phyloP scores from a whole-genome alignment of 768 basidiomycete genomes.

The Scleroderma citrinum region DNA sequence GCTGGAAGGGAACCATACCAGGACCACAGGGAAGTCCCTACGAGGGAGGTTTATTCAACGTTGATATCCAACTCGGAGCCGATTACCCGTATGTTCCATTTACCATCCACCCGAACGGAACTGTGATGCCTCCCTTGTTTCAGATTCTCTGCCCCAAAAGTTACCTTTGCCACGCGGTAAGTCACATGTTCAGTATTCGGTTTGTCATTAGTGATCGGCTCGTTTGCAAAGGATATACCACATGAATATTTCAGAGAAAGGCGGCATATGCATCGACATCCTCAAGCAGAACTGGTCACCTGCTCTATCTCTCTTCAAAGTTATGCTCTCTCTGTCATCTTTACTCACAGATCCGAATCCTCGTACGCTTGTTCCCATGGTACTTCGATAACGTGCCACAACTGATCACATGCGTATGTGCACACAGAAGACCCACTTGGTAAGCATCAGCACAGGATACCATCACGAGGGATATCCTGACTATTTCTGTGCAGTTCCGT shows the following conservation, averaged over 20 bases:
- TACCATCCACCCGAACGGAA: neutral
- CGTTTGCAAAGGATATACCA: conserved; percentile 65
- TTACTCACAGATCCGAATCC: conserved; percentile 94
- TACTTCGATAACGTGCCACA: conserved; percentile 3
- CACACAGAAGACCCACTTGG: conserved; percentile 64
- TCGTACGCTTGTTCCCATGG: conserved; percentile 41
- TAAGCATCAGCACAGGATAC: conserved; percentile 22
- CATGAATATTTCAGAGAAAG: conserved; percentile 81
- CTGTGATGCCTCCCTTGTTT: neutral
- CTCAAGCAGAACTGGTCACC: conserved; percentile 94
- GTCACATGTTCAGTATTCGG: conserved; percentile 7
- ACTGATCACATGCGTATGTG: conserved; percentile 1
- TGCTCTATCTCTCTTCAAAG: conserved; percentile 89
- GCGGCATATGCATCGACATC: conserved; percentile 82
- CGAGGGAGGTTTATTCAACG: conserved; percentile 69
- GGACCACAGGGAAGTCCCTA: conserved; percentile 81
- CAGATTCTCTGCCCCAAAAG: conserved; percentile 72
- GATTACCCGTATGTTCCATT: conserved; percentile 70
- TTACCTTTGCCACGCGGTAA: conserved; percentile 69
- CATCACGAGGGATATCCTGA: neutral
- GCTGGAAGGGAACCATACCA: conserved; percentile 74
- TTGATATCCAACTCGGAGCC: conserved; percentile 56
- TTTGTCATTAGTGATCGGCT: neutral
- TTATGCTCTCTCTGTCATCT: conserved; percentile 88
- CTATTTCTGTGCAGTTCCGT: conserved; percentile 43